Percentiles rank a stretch among this genome's conserved stretches.
Conservation (phyloP, 2,329 filamentous ascomycete genomes). For the Botrytis sinoallii region DNA sequence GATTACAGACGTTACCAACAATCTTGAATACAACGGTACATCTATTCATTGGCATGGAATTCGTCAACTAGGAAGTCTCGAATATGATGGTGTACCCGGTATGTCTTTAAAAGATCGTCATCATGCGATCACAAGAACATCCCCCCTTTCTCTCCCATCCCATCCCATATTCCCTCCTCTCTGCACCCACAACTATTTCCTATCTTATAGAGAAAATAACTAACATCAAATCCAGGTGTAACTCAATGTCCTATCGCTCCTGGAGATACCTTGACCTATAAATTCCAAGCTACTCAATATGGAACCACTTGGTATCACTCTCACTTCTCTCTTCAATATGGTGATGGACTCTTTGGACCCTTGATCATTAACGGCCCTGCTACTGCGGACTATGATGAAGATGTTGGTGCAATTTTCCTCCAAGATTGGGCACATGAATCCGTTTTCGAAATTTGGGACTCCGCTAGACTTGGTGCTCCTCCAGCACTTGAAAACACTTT, state of each 20-base stretch:
- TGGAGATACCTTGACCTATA: slow-evolving; percentile 45
- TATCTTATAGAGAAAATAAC: not conserved
- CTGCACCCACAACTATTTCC: not conserved
- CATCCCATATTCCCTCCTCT: not conserved
- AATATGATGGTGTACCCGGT: slow-evolving; percentile 37
- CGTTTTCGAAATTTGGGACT: slow-evolving; percentile 31
- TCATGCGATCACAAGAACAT: not conserved
- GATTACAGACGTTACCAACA: slow-evolving; percentile 37
- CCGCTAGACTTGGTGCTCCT: slow-evolving; percentile 28
- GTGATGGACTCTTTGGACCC: slow-evolving; percentile 52
- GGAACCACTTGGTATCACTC: slow-evolving; percentile 38
- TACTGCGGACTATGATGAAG: slow-evolving; percentile 56
- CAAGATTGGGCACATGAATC: slow-evolving; percentile 35
- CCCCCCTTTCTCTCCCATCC: not conserved
- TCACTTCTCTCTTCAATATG: slow-evolving; percentile 35
- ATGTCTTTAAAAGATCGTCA: not conserved
- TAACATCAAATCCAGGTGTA: slow-evolving; percentile 40
- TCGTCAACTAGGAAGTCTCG: slow-evolving; percentile 42
- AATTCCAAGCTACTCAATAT: slow-evolving; percentile 36
- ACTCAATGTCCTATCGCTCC: slow-evolving; percentile 63
- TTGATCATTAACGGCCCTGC: slow-evolving; percentile 59
- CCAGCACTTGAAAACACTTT: slow-evolving; percentile 33
- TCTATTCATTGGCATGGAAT: slow-evolving; percentile 53
- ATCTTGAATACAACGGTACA: slow-evolving; percentile 44
- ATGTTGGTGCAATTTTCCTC: slow-evolving; percentile 35